phyloP scores from a whole-genome alignment of 176 grass and related monocot species.

The Ensete ventricosum region DNA sequence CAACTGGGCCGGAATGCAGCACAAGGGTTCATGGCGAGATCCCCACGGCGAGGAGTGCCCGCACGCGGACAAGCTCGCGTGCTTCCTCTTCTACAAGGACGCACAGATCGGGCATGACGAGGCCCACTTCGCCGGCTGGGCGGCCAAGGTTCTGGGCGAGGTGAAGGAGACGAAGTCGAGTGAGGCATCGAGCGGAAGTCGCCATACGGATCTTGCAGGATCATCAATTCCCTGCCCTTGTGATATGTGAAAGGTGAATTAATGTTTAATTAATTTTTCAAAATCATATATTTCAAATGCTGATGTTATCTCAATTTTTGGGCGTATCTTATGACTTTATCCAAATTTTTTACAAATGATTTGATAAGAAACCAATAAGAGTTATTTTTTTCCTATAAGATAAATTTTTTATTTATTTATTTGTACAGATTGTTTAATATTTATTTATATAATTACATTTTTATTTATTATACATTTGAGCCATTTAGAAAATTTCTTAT shows the following conservation, averaged over 20 bases:
- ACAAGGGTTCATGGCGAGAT: slow-evolving; percentile 62
- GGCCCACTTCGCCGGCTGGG: slow-evolving; percentile 40
- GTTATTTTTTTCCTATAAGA: no score
- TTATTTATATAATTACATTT: no score
- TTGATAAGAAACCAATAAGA: no score
- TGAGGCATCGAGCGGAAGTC: neutral
- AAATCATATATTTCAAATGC: no score
- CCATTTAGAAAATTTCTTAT: no score
- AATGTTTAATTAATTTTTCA: no score
- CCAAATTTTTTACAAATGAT: no score
- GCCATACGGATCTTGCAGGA: neutral
- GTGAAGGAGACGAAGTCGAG: slow-evolving; percentile 27
- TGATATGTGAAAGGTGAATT: neutral
- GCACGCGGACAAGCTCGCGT: slow-evolving; percentile 1
- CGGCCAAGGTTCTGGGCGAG: slow-evolving; percentile 26
- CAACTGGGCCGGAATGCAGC: slow-evolving; percentile 37
- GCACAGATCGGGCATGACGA: slow-evolving; percentile 38
- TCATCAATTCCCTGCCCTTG: neutral
- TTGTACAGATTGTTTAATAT: no score
- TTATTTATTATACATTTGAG: no score
- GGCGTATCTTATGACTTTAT: no score
- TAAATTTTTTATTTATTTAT: no score
- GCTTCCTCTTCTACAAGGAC: slow-evolving; percentile 36
- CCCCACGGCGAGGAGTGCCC: slow-evolving; percentile 29
- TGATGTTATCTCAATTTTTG: no score